Base-by-base conservation (phyloP, 2,329 filamentous ascomycete genomes). In the Lasiodiplodia hormozganensis region DNA sequence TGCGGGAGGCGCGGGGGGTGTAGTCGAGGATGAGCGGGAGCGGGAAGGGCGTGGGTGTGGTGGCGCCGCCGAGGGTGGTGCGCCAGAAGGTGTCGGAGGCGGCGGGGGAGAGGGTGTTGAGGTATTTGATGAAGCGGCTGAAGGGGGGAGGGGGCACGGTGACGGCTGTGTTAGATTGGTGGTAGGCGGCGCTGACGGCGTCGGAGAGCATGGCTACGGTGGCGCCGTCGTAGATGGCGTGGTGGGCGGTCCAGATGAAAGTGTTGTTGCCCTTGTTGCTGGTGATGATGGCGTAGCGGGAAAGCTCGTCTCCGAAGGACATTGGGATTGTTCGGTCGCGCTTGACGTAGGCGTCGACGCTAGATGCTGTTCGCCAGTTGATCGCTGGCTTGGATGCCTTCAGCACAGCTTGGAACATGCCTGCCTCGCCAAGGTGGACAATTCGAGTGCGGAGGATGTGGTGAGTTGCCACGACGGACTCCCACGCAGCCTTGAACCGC, bases 221-320 rank as follows among this genome's bases (percentile, higher is more conserved):
- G 25, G 75, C 74, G 4, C 72, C 76, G 68, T 81, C 79, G 65
- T 80, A 81, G 2, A 80, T 72, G 23, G 76, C 72, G 56, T 81
- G 79, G 60, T 80, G 77, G 18, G 80, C 76, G 5, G 93, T 94
- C 1, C 97, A 76, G 4, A 88, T 69, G 23, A 88, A 73, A 66
- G 40, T 43, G 40, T 84, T 85, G 3, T 65, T 74, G 7, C 12
- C 14, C 16, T 25, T 34, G 6, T 18, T 43, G 38, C 74, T 69
- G 10, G 69, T 73, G 5, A 81, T 69, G 11, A 83, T 70, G 12
- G 76, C 79, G 64, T 78, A 81, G 14, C 79, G 76, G 65, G 79
- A 76, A 1, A 83, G 72, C 8, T 73, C 72, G 34, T 75, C 73
- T 2, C 82, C 82, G 11, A 82, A 76, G 21, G 76, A 76, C 79